phyloP scores from a whole-genome alignment of 2,329 filamentous ascomycete species.

The Colletotrichum eleusines region DNA sequence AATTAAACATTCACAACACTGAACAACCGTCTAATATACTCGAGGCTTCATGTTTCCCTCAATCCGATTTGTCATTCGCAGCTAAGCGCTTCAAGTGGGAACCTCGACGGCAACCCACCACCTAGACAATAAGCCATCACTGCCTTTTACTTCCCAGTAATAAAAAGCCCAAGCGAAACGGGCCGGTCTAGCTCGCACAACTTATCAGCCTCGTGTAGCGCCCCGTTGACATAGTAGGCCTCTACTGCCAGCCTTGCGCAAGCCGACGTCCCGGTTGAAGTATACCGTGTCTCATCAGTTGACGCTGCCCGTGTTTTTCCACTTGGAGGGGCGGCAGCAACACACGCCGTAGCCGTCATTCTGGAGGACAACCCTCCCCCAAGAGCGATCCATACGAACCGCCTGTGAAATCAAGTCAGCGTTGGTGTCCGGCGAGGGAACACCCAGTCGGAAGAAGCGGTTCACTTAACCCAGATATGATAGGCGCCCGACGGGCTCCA shows the following conservation, averaged over 20 bases:
- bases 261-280: no score
- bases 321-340: no score
- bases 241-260: conserved; percentile 41
- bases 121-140: neutral
- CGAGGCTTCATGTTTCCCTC: neutral
- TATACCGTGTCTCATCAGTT: no score
- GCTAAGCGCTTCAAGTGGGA: neutral
- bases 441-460: neutral
- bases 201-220: conserved; percentile 37
- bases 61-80: fast-evolving
- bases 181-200: conserved; percentile 38
- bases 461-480: conserved; percentile 50
- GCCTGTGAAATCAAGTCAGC: conserved; percentile 44
- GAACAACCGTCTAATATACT: no score
- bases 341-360: no score
- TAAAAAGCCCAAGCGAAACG: conserved; percentile 14
- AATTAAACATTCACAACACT: neutral
- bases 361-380: conserved; percentile 32
- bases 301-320: no score
- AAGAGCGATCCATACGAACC: conserved; percentile 55
- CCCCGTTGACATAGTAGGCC: conserved; percentile 44
- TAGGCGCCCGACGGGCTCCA: neutral
- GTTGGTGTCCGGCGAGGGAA: neutral
- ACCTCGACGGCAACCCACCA: neutral
- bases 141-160: neutral